These are phyloP conservation scores for Ceratocystis cacaofunesta DNA, from an alignment of 2,329 filamentous ascomycete species.

Conservation along the genomic window DNA sequence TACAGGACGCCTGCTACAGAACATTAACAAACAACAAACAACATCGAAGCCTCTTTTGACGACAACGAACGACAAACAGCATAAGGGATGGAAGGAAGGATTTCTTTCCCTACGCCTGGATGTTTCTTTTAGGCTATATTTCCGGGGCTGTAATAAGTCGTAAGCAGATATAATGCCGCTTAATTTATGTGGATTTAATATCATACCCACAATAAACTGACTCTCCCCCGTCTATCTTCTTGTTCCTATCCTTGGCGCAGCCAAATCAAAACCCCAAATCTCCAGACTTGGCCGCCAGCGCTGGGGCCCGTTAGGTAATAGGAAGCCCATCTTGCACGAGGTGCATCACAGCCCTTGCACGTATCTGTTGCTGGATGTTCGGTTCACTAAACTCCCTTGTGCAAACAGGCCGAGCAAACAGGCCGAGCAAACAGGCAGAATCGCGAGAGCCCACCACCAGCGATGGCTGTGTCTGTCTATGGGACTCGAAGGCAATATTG, in stretches of 20 bases:
- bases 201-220: not conserved
- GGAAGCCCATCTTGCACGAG: conserved; percentile 1
- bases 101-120: not conserved
- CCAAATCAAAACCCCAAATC: not conserved
- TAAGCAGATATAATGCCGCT: not conserved
- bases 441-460: not conserved
- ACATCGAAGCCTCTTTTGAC: not conserved
- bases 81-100: not conserved
- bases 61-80: not conserved
- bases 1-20: no score
- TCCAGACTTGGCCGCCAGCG: conserved; percentile 8
- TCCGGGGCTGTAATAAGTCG: no score
- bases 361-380: not conserved
- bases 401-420: not conserved
- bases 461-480: not conserved
- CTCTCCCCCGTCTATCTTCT: not conserved
- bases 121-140: not conserved
- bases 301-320: conserved; percentile 5
- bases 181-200: not conserved
- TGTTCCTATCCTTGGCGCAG: not conserved
- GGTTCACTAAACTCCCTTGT: not conserved
- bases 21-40: not conserved
- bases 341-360: conserved; percentile 6
- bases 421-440: not conserved
- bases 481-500: not conserved